Conservation (phyloP, 2,329 filamentous ascomycete genomes). For the Corniculantispora saksenae region DNA sequence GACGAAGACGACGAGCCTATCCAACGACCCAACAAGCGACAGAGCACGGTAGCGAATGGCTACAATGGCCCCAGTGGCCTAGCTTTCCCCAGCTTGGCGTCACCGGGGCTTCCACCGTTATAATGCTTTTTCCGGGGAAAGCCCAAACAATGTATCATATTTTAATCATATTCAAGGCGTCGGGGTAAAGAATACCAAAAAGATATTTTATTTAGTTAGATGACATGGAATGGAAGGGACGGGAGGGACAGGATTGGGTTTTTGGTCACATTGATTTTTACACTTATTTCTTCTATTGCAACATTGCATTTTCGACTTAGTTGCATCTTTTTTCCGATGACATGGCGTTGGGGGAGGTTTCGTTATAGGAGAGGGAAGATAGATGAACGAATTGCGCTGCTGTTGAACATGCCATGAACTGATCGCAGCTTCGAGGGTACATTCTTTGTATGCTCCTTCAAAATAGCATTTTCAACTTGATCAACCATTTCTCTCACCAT, state of each 20-base stretch:
- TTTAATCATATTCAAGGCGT: constrained; percentile 13
- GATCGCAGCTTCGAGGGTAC: no score
- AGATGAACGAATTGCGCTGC: neutral
- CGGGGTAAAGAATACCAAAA: constrained; percentile 5
- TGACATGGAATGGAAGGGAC: neutral
- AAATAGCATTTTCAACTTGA: no score
- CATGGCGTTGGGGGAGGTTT: neutral
- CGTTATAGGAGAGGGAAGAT: neutral
- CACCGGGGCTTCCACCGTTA: constrained; percentile 4
- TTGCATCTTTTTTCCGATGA: neutral
- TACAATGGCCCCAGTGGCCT: constrained; percentile 6
- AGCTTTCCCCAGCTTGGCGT: neutral
- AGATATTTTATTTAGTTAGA: neutral
- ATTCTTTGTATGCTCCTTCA: no score
- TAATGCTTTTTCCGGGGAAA: neutral
- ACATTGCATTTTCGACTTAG: neutral
- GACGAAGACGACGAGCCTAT: constrained; percentile 54
- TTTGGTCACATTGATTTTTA: neutral
- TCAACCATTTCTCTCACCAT: no score
- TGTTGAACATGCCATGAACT: no score
- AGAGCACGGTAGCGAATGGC: constrained; percentile 29
- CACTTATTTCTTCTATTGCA: neutral
- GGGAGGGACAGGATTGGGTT: neutral
- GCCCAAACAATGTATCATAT: constrained; percentile 14
- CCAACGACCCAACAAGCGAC: constrained; percentile 50